A percentile compares a stretch with the other conserved stretches of the same genome.
phyloP scores from a whole-genome alignment of 2,329 filamentous ascomycete species.

The Xylaria hypoxylon region DNA sequence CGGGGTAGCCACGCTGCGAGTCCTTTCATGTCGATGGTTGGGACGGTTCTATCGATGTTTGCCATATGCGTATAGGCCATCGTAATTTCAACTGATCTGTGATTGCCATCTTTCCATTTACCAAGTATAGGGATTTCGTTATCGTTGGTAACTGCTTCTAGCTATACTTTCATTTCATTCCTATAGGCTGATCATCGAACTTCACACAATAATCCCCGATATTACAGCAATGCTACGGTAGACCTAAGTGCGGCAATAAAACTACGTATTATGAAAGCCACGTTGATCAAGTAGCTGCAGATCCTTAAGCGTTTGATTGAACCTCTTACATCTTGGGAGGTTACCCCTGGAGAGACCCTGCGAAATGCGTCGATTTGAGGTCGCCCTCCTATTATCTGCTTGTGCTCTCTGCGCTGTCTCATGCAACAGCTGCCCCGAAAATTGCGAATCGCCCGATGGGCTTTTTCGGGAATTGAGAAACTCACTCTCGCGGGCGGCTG shows the following conservation, averaged over 20 bases:
- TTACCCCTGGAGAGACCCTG: not conserved
- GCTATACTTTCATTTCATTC: too few relatives aligned
- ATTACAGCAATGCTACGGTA: not conserved
- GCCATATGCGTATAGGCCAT: not conserved
- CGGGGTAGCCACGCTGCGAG: not conserved
- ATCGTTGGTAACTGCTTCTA: not conserved
- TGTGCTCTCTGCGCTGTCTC: slow-evolving; percentile 8
- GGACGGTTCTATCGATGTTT: not conserved
- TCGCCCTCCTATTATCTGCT: slow-evolving; percentile 46
- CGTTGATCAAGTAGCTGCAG: not conserved
- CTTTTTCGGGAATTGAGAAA: slow-evolving; percentile 1
- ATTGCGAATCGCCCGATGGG: not conserved
- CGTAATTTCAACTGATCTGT: not conserved
- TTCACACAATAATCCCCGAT: too few relatives aligned
- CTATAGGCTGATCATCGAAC: too few relatives aligned
- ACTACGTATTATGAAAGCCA: not conserved
- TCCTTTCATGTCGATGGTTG: not conserved
- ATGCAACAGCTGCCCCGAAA: not conserved
- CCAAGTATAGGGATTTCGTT: too few relatives aligned
- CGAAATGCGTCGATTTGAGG: slow-evolving; percentile 17
- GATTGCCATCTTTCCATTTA: not conserved
- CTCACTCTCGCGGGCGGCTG: slow-evolving; percentile 6
- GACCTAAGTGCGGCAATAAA: not conserved
- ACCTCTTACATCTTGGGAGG: not conserved
- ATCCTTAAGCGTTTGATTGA: slow-evolving; percentile 1